Percentiles rank a stretch among this genome's conserved stretches.
These are phyloP conservation scores for Mallotus nudiflorus DNA, from an alignment of 345 rosid species.

Conservation along the genomic window DNA sequence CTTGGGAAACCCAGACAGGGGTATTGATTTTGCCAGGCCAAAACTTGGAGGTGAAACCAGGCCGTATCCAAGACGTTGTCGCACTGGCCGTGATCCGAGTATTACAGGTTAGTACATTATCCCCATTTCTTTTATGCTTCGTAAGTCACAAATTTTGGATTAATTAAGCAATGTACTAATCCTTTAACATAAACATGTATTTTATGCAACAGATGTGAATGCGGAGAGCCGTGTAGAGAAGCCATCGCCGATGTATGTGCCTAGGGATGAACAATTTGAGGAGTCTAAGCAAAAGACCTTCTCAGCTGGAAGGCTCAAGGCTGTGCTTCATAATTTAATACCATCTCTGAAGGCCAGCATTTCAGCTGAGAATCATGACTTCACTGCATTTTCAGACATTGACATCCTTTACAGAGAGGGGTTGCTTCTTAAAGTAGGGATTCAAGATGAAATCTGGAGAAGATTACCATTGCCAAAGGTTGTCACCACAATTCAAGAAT, in stretches of 20 bases:
- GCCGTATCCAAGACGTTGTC: slow-evolving; percentile 92
- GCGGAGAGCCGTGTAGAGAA: slow-evolving; percentile 93
- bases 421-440: slow-evolving; percentile 72
- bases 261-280: slow-evolving; percentile 94
- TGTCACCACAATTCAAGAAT: slow-evolving; percentile 55
- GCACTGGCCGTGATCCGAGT: slow-evolving; percentile 69
- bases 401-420: slow-evolving; percentile 91
- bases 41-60: slow-evolving; percentile 62
- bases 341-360: slow-evolving; percentile 84
- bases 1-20: slow-evolving; percentile 87
- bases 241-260: slow-evolving; percentile 87
- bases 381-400: slow-evolving; percentile 66
- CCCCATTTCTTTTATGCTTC: not conserved
- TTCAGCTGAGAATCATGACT: slow-evolving; percentile 62
- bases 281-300: slow-evolving; percentile 68
- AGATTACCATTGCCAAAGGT: slow-evolving; percentile 71
- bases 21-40: slow-evolving; percentile 60
- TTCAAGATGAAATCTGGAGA: slow-evolving; percentile 73
- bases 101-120: slow-evolving; percentile 49
- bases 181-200: not conserved
- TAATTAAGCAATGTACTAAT: not conserved
- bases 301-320: slow-evolving; percentile 75
- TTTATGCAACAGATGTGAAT: slow-evolving; percentile 39
- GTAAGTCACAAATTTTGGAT: not conserved
- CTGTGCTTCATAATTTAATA: slow-evolving; percentile 72